Evolutionary conservation across 805 yeast species (phyloP), one percentile per base, ranked within the genome.

Genomic region (Lipomyces yamadae): DNA sequence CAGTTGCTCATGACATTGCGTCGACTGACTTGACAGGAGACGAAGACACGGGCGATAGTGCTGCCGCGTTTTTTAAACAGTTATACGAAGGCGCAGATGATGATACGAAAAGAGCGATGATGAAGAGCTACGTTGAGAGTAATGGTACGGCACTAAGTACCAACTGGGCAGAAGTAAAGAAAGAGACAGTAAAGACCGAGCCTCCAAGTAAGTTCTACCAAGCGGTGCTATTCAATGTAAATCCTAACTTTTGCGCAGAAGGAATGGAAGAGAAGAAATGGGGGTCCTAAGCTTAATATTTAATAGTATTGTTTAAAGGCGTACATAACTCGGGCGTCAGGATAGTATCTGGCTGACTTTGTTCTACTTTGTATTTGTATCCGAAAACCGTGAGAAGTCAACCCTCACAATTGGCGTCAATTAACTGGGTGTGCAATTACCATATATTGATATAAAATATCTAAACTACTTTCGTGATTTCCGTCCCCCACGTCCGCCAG

Each of bases 61-160:
- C 79, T 33, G 81, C 81, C 13, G 85, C 83, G 32, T 93, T 95
- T 73, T 95, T 95, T 79, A 84, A 86, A 72, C 82, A 86, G 70
- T 75, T 95, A 10, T 95, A 89, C 78, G 83, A 83, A 34, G 87
- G 84, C 70, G 94, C 96, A 0, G 96, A 92, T 75, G 95, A 90
- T 6, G 97, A 95, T 73, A 88, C 96, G 0, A 82, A 81, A 72
- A 82, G 96, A 61, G 99, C 99, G 1, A 95, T 95, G 98, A 89
- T 91, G 96, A 95, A 95, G 79, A 91, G 97, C 62, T 95, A 85
- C 74, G 82, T 86, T n/a, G 97, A 95, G 78, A 90, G 97, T 72
- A 89, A 90, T 73, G 99, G 99, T 29, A 95, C 99, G 0, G 86
- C 96, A 1, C 81, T 95, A 66, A 91, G 96, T 57, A 95, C 99